phyloP scores from a whole-genome alignment of 495 filamentous ascomycete species.

The Lophiostoma macrostomum region DNA sequence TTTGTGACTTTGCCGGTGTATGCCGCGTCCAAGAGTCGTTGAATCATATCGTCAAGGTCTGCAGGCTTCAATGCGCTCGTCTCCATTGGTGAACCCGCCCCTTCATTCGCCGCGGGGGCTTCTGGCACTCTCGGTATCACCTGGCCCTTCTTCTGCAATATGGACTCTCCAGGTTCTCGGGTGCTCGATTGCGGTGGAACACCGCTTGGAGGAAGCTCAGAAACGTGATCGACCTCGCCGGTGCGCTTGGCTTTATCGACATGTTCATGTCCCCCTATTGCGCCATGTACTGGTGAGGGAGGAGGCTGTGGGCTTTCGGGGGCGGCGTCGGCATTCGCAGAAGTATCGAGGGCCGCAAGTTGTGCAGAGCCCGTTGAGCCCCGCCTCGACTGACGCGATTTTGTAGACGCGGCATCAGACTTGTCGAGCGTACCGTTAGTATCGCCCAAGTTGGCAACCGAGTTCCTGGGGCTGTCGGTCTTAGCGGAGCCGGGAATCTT shows the following conservation, averaged over 20 bases:
- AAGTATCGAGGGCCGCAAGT: conserved; percentile 32
- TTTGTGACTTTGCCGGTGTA: conserved; percentile 98
- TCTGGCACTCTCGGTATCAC: conserved; percentile 32
- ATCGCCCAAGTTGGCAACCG: conserved; percentile 53
- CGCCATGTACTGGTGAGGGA: conserved; percentile 82
- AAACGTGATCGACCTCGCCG: conserved; percentile 92
- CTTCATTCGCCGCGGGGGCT: conserved; percentile 22
- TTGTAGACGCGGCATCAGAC: conserved; percentile 71
- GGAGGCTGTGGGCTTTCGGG: conserved; percentile 67
- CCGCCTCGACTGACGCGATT: conserved; percentile 51
- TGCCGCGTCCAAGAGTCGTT: conserved; percentile 85
- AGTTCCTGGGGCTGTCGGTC: conserved; percentile 78
- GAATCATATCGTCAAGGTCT: conserved; percentile 96
- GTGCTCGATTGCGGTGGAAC: conserved; percentile 45
- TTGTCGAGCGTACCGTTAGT: conserved; percentile 54
- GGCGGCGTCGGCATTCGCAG: conserved; percentile 39
- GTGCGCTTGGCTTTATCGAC: conserved; percentile 75
- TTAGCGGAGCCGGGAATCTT: conserved; percentile 69
- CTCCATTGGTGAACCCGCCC: conserved; percentile 50
- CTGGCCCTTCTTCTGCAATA: conserved; percentile 71
- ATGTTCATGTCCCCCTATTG: conserved; percentile 71
- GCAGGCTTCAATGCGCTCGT: conserved; percentile 81
- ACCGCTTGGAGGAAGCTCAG: conserved; percentile 82
- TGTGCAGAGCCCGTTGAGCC: conserved; percentile 40
- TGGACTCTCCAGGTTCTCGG: conserved; percentile 67